Percentiles rank a stretch among this genome's conserved stretches.
These are phyloP conservation scores for Cladophialophora exuberans DNA, from an alignment of 2,329 filamentous ascomycete genomes.

Conservation along the genomic window DNA sequence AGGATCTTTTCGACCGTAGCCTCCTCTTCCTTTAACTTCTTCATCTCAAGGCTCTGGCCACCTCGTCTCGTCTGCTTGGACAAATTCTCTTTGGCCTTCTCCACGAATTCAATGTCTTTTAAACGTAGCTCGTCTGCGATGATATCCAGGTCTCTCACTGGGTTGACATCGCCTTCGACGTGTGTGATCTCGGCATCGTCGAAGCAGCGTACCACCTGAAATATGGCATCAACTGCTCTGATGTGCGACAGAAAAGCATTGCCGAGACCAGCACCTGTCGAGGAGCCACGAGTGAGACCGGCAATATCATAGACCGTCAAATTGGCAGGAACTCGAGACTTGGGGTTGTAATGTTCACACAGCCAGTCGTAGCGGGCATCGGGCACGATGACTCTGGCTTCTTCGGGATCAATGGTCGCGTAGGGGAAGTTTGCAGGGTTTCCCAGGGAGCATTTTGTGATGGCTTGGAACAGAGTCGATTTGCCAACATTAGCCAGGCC, in stretches of 20 bases:
- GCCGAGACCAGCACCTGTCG: constrained; percentile 94
- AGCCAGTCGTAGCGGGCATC: constrained; percentile 97
- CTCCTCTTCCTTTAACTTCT: constrained; percentile 94
- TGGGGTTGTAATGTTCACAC: constrained; percentile 94
- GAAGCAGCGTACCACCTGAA: constrained; percentile 95
- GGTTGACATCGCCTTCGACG: constrained; percentile 98
- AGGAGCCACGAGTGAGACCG: constrained; percentile 91
- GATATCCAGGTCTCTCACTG: constrained; percentile 89
- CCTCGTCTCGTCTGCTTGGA: constrained; percentile 94
- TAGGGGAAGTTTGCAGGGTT: constrained; percentile 99
- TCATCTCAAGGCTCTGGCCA: constrained; percentile 94
- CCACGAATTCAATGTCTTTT: constrained; percentile 97
- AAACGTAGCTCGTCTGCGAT: constrained; percentile 89
- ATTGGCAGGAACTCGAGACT: constrained; percentile 95
- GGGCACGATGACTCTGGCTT: constrained; percentile 94
- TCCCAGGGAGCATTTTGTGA: constrained; percentile 95
- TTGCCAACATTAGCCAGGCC: constrained; percentile 99
- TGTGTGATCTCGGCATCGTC: constrained; percentile 99
- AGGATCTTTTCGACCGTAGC: constrained; percentile 90
- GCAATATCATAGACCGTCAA: constrained; percentile 99
- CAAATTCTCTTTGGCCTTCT: constrained; percentile 89
- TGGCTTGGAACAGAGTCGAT: constrained; percentile 98
- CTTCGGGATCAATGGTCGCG: constrained; percentile 98
- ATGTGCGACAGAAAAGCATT: constrained; percentile 99
- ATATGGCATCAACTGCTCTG: constrained; percentile 95